Percentiles rank a stretch among this genome's conserved stretches.
These are phyloP conservation scores for Entomophthora muscae DNA, from an alignment of 371 early-diverging fungal species.

Conservation along the genomic window DNA sequence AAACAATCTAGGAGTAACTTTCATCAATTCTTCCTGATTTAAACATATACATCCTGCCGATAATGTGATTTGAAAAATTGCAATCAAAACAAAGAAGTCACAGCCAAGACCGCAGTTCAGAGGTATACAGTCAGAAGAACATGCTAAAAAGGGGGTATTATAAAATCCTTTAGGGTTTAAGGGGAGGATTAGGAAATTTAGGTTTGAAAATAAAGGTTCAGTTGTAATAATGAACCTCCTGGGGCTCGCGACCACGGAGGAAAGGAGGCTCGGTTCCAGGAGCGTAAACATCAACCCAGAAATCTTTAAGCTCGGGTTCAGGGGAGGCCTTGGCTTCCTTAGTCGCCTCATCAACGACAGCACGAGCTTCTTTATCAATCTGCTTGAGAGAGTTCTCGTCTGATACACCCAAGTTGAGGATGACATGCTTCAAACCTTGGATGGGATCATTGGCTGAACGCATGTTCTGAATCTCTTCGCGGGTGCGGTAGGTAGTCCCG, in stretches of 20 bases:
- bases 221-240: constrained; percentile 42
- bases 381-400: constrained; percentile 76
- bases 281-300: constrained; percentile 72
- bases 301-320: constrained; percentile 51
- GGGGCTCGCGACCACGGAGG: constrained; percentile 64
- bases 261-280: constrained; percentile 47
- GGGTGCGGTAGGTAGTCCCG: constrained; percentile 94
- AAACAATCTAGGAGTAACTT: too few relatives aligned
- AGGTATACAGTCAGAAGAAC: too few relatives aligned
- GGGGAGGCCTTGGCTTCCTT: constrained; percentile 71
- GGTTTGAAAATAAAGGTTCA: not conserved
- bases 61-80: too few relatives aligned
- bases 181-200: not conserved
- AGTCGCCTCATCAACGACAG: constrained; percentile 66
- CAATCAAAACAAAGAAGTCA: too few relatives aligned
- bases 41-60: too few relatives aligned
- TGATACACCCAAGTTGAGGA: constrained; percentile 46
- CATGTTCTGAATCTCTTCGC: constrained; percentile 96
- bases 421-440: constrained; percentile 66
- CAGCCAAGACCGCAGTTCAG: too few relatives aligned
- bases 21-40: too few relatives aligned
- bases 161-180: not conserved
- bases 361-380: constrained; percentile 80
- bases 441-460: constrained; percentile 84
- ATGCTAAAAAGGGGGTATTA: too few relatives aligned